These are phyloP conservation scores for Komagataella kurtzmanii DNA, from an alignment of 805 yeast genomes.

Conservation along the genomic window DNA sequence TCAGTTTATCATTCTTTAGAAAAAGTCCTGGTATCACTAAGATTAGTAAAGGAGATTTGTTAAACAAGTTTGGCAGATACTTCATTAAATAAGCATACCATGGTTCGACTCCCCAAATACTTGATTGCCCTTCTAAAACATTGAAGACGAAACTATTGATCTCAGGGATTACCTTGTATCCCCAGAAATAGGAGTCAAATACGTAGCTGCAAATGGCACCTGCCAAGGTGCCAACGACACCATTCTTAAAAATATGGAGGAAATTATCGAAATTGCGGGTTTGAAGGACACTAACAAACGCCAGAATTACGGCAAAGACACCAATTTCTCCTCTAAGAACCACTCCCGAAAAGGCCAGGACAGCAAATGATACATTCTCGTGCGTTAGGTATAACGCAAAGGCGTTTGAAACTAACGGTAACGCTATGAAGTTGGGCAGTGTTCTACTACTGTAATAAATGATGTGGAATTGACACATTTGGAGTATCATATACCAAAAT, in stretches of 20 bases:
- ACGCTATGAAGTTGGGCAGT: conserved; percentile 74
- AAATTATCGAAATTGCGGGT: conserved; percentile 8
- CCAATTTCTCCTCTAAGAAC: conserved; percentile 66
- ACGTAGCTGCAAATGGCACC: conserved; percentile 35
- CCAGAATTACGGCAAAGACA: conserved; percentile 36
- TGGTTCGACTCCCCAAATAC: conserved; percentile 82
- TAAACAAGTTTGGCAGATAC: conserved; percentile 32
- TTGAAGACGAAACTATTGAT: conserved; percentile 60
- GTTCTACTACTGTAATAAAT: conserved; percentile 73
- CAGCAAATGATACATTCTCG: conserved; percentile 26
- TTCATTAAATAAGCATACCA: conserved; percentile 48
- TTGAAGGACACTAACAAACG: conserved; percentile 31
- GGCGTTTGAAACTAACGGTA: conserved; percentile 57
- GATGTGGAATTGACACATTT: conserved; percentile 64
- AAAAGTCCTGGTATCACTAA: conserved; percentile 21
- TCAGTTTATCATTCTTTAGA: conserved; percentile 12
- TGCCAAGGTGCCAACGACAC: conserved; percentile 33
- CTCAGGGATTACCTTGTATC: conserved; percentile 46
- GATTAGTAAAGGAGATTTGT: conserved; percentile 29
- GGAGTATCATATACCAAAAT: conserved; percentile 47
- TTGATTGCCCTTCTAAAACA: conserved; percentile 59
- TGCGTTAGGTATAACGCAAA: conserved; percentile 37
- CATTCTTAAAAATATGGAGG: conserved; percentile 16
- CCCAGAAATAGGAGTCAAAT: conserved; percentile 76
- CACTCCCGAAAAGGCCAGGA: conserved; percentile 49